Evolutionary conservation across 2,329 filamentous ascomycete genomes (phyloP), one percentile per base, ranked within the genome.

Genomic region (Plenodomus lindquistii): DNA sequence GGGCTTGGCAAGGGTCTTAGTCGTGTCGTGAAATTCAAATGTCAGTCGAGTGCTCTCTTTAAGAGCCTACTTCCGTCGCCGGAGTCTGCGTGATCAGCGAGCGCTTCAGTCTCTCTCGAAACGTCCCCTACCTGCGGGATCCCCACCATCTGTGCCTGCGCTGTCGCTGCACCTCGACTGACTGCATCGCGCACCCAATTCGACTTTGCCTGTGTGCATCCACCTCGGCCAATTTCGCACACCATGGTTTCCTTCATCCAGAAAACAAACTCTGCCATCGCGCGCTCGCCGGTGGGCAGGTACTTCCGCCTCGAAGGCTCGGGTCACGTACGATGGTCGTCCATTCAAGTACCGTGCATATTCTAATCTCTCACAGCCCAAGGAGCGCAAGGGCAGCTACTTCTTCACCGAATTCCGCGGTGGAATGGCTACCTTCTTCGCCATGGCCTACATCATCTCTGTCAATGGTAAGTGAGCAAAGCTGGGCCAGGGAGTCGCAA

Each of bases 371-470:
- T 21, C 8, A 35, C 31, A 55, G 52, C 42, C 45, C 49, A 82
- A 79, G 61, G 86, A 89, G 71, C 84, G 89, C 44, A 87, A 89
- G 67, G 86, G 86, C 18, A 87, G 89, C 24, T 80, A 81, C 61
- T 95, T 95, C 77, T 84, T 89, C 63, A 95, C 90, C 40, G 91
- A 96, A 75, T 78, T 95, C 44, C 86, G 91, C 53, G 91, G 88
- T 50, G 91, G 91, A 40, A 75, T 95, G 31, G 89, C 89, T 20
- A 91, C 88, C 2, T 77, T 78, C 67, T 77, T 77, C 54, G 75
- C 75, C 44, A 74, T 72, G 69, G 69, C 69, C 47, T 73, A 72
- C 55, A 91, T 91, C 74, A 88, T 89, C 69, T 82, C 82, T 60
- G 76, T 80, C 50, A 77, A 94, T 82, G 57, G 66, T 68, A 64